Base-by-base conservation (phyloP, 495 filamentous ascomycete species). In the Lichina pygmaea region DNA sequence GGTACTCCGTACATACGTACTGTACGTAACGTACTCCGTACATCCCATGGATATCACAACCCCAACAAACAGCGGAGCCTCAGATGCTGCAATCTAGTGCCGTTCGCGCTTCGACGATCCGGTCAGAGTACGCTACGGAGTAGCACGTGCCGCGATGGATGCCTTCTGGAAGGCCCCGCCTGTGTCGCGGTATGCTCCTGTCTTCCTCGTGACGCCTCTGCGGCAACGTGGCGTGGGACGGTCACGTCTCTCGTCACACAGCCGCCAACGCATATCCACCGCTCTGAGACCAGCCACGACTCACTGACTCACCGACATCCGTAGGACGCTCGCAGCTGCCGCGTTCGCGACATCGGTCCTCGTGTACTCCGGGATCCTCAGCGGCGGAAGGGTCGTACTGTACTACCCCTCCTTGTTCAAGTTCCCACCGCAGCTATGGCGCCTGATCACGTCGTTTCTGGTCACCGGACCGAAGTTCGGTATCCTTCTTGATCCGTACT, bases 401-500 rank as follows among this genome's bases (percentile, higher is more conserved):
- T 51, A 66, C 43, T 61, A 62, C 43, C 54, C 62, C 45, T 54
- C 56, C 47, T 54, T 86, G 12, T 68, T 78, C 56, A 67, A 64
- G 48, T 54, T 80, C 42, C 69, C 72, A 32, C 84, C 84, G 43
- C 61, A 81, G 48, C 41, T 78, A 53, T 83, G 76, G 74, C 66
- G 77, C 33, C 53, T 84, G 2, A 58, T 74, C 34, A 77, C 81
- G 9, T 62, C 68, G 38, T 93, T 91, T 61, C 58, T 86, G 36
- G 56, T 92, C 46, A 85, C 77, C 10, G 66, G 71, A 33, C 61
- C 66, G 12, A 48, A 68, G 33, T 53, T 86, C 44, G 58, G 57
- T 41, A 77, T 93, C 42, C 48, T 93, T 34, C 64, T 91, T 54
- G 83, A 94, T 60, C 75, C 86, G 30, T 89, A 83, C 61, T 80